A percentile compares a stretch with the other conserved stretches of the same genome.
phyloP scores from a whole-genome alignment of 1,284 basidiomycete genomes.

The Vanrija pseudolonga region DNA sequence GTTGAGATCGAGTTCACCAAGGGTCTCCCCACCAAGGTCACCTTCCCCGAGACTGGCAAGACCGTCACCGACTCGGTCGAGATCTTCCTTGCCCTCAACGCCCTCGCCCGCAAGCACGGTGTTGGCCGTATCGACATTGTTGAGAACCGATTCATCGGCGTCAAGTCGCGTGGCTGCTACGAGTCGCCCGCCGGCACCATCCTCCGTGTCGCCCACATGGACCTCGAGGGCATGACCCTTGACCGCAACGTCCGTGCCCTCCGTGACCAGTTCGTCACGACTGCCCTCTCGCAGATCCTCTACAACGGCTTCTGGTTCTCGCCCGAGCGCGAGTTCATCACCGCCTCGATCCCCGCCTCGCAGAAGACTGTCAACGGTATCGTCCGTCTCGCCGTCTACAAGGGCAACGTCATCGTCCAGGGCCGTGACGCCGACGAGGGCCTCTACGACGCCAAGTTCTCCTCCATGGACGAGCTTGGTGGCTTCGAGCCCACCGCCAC shows the following conservation, averaged over 20 bases:
- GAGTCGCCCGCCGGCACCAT: slow-evolving; percentile 96
- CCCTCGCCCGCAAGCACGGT: slow-evolving; percentile 89
- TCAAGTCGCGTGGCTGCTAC: slow-evolving; percentile 98
- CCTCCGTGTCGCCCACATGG: slow-evolving; percentile 90
- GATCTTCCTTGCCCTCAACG: slow-evolving; percentile 88
- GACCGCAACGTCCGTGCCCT: slow-evolving; percentile 95
- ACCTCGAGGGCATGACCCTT: slow-evolving; percentile 93
- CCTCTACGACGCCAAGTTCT: slow-evolving; percentile 91
- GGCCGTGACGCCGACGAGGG: slow-evolving; percentile 85
- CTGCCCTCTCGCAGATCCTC: slow-evolving; percentile 82
- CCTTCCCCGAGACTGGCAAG: slow-evolving; percentile 52
- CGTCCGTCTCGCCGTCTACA: slow-evolving; percentile 87
- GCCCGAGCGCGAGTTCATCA: slow-evolving; percentile 93
- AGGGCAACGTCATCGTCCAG: slow-evolving; percentile 93
- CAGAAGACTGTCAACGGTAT: slow-evolving; percentile 95
- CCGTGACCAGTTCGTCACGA: slow-evolving; percentile 90
- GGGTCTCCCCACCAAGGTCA: slow-evolving; percentile 81
- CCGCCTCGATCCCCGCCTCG: slow-evolving; percentile 80
- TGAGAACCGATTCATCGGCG: slow-evolving; percentile 98
- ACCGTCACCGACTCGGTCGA: slow-evolving; percentile 87
- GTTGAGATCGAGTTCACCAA: slow-evolving; percentile 79
- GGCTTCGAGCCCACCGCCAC: slow-evolving; percentile 93
- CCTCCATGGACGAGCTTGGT: slow-evolving; percentile 99
- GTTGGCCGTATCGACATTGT: slow-evolving; percentile 97
- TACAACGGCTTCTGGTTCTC: slow-evolving; percentile 95